phyloP scores from a whole-genome alignment of 2,329 filamentous ascomycete species.

The Colletotrichum magnum region DNA sequence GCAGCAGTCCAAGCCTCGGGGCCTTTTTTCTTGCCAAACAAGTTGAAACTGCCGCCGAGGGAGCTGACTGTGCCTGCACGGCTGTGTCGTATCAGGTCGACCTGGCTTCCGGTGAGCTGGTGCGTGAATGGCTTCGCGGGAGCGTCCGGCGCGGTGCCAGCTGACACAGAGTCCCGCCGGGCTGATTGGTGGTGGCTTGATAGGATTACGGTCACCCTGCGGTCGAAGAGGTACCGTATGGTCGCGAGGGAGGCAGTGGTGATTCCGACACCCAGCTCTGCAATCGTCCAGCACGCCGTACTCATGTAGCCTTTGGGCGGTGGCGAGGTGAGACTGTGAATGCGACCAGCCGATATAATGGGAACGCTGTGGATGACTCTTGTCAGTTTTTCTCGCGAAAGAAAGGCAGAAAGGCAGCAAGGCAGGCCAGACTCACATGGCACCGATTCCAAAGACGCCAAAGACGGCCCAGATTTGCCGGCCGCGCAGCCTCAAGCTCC shows the following conservation, averaged over 20 bases:
- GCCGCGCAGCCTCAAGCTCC: constrained; percentile 13
- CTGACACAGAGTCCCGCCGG: constrained; percentile 3
- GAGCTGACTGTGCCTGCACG: neutral
- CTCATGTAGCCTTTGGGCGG: constrained; percentile 29
- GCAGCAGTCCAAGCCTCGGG: neutral
- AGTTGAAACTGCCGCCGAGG: constrained; percentile 4
- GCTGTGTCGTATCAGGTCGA: neutral
- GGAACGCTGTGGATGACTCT: constrained; percentile 1
- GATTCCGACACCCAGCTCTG: constrained; percentile 19
- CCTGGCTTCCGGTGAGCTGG: constrained; percentile 15
- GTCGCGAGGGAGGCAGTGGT: constrained; percentile 14
- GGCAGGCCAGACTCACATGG: neutral
- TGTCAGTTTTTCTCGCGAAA: neutral
- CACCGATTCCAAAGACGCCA: constrained; percentile 17
- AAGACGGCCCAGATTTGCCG: constrained; percentile 19
- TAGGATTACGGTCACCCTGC: constrained; percentile 9
- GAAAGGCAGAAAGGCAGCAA: neutral
- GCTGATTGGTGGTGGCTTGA: neutral
- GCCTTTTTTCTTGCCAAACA: constrained; percentile 12
- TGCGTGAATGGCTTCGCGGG: neutral
- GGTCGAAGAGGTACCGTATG: constrained; percentile 17
- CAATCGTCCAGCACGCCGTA: constrained; percentile 25
- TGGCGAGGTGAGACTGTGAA: neutral
- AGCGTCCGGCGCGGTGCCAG: neutral
- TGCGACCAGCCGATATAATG: constrained; percentile 19